Percentiles rank a stretch among this genome's conserved stretches.
These are phyloP conservation scores for Gentiana macrophylla DNA, from an alignment of 257 asterid species.

Conservation along the genomic window DNA sequence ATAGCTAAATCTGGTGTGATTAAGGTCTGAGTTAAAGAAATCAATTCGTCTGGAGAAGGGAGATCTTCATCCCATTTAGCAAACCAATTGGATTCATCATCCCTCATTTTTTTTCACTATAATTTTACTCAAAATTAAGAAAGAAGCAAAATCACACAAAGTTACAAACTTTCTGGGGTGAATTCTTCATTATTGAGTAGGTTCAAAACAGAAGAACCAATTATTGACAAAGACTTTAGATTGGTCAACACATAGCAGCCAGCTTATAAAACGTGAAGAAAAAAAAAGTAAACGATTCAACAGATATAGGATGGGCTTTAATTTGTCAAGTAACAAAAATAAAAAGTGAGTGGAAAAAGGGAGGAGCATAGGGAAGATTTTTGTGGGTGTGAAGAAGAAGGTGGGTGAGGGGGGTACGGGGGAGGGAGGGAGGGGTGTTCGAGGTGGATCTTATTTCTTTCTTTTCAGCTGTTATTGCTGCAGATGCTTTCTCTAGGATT, in stretches of 20 bases:
- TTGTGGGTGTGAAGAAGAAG: background rate
- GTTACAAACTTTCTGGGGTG: background rate
- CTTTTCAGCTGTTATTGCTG: constrained; percentile 46
- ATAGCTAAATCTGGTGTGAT: constrained; percentile 65
- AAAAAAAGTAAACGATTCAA: background rate
- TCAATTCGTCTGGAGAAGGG: constrained; percentile 73
- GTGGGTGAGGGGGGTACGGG: background rate
- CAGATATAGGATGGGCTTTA: background rate
- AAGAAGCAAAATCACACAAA: constrained; percentile 1
- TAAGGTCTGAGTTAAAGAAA: constrained; percentile 67
- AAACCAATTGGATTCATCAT: constrained; percentile 78
- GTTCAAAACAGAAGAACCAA: background rate
- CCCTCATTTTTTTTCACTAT: constrained; percentile 39
- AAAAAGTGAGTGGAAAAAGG: constrained; percentile 11
- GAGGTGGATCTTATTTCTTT: constrained; percentile 87
- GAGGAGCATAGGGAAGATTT: constrained; percentile 8
- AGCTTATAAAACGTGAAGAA: constrained; percentile 1
- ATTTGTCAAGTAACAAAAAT: constrained; percentile 1
- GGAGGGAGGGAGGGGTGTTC: constrained; percentile 38
- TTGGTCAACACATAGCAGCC: background rate
- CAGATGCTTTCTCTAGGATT: constrained; percentile 17
- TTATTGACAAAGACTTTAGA: background rate
- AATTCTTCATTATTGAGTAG: constrained; percentile 3
- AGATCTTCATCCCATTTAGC: constrained; percentile 77
- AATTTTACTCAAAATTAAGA: background rate